Evolutionary conservation across 2,329 filamentous ascomycete genomes (phyloP).

Genomic region (Apiospora phragmitis): DNA sequence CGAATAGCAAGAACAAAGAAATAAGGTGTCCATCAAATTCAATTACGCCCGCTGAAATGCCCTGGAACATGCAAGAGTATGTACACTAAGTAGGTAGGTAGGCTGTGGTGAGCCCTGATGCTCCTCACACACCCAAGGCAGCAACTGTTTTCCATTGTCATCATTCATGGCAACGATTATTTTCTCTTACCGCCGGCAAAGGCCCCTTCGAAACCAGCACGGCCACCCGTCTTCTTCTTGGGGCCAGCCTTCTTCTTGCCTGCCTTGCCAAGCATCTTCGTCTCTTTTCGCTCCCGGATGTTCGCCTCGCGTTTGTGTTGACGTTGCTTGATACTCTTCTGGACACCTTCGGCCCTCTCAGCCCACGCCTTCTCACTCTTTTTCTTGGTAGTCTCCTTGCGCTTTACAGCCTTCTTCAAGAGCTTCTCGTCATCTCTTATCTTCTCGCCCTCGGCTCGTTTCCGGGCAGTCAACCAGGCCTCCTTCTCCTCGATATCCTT

Average conservation of each 20-base stretch:
- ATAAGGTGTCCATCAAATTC: conserved; percentile 1
- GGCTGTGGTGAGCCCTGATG: not conserved
- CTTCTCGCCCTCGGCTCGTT: conserved; percentile 84
- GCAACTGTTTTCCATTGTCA: not conserved
- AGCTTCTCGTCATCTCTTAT: conserved; percentile 82
- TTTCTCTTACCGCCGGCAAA: conserved; percentile 49
- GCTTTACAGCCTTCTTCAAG: conserved; percentile 92
- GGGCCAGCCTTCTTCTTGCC: conserved; percentile 56
- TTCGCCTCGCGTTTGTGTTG: conserved; percentile 84
- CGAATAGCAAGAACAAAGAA: not conserved
- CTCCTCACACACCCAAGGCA: conserved; percentile 4
- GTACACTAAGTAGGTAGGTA: not conserved
- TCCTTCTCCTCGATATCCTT: conserved; percentile 92
- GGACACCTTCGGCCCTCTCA: conserved; percentile 70
- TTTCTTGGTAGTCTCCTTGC: conserved; percentile 85
- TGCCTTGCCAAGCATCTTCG: conserved; percentile 62
- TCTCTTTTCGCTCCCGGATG: conserved; percentile 71
- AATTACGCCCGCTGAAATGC: conserved; percentile 8
- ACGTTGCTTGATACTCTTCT: conserved; percentile 73
- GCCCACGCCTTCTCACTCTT: conserved; percentile 91
- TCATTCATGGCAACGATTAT: not conserved
- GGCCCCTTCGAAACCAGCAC: conserved; percentile 67
- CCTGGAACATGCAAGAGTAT: conserved; percentile 9
- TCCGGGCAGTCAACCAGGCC: conserved; percentile 87
- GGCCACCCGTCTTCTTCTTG: conserved; percentile 45